Base-by-base conservation (phyloP, 441 rosid species). In the Erodium texanum region DNA sequence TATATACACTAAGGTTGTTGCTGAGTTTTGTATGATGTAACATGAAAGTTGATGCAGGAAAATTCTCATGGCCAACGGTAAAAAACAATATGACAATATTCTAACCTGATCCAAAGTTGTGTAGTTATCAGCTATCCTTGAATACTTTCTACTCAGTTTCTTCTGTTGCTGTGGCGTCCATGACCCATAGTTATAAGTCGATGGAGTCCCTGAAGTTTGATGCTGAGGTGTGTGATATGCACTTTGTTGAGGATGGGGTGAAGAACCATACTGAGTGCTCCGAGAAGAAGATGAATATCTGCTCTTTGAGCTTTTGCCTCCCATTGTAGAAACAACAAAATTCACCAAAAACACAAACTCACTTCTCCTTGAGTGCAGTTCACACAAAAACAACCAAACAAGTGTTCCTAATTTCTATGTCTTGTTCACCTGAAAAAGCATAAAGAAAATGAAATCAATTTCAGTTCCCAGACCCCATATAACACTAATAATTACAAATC, bases 51-150 rank as follows among this genome's bases (percentile, higher is more conserved):
- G n/a, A n/a, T n/a, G n/a, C n/a, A n/a, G n/a, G n/a, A n/a, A n/a
- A n/a, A n/a, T n/a, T n/a, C n/a, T n/a, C n/a, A n/a, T n/a, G n/a
- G n/a, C 29, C 29, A 27, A 27, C 29, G 3, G 29, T 27, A 56
- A 18, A 0, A 29, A 3, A 62, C 11, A 62, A 16, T 7, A n/a
- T n/a, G 11, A 69, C 10, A 43, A 23, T 8, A 66, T 67, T 19
- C 71, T 74, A 74, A 94, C 99, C 94, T 94, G 88, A 5, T 86
- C 93, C 70, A 94, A 82, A 54, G 99, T 86, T 65, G 76, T 85
- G 85, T 83, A 94, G 71, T 87, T 69, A 75, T 94, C 99, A 3
- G 97, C 84, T 75, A 94, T 88, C 70, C 79, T 85, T 0, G 98
- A 94, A 69, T 77, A 92, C 82, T 78, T 89, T 59, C 90, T 78